Conservation (phyloP, 1,284 basidiomycete species). For the Tremellales sp. region DNA sequence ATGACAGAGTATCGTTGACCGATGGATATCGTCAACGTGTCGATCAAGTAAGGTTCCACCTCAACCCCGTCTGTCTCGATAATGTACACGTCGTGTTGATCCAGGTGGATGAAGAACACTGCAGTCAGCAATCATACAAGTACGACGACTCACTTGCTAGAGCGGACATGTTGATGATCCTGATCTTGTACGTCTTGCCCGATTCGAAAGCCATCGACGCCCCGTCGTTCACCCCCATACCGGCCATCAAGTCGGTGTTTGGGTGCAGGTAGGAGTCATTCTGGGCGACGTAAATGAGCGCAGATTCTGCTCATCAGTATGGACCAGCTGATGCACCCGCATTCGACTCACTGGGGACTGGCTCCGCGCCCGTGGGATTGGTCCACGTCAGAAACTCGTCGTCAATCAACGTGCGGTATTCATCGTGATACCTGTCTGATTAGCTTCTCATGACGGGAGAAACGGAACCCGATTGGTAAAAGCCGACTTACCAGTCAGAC, state of each 20-base stretch:
- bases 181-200: constrained; percentile 64
- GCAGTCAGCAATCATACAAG: not conserved
- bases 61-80: constrained; percentile 89
- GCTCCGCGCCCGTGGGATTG: constrained; percentile 80
- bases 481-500: constrained; percentile 73
- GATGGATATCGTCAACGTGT: constrained; percentile 67
- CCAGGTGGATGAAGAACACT: constrained; percentile 81
- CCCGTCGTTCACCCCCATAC: constrained; percentile 71
- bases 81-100: constrained; percentile 84
- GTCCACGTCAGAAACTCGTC: constrained; percentile 65
- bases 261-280: constrained; percentile 63
- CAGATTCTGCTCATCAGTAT: constrained; percentile 58
- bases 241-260: constrained; percentile 43
- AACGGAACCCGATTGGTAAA: not conserved
- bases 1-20: constrained; percentile 91
- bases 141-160: constrained; percentile 36
- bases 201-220: constrained; percentile 75
- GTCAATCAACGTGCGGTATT: constrained; percentile 60
- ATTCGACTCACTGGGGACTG: constrained; percentile 62
- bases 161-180: constrained; percentile 72
- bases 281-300: constrained; percentile 74
- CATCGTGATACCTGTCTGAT: constrained; percentile 54
- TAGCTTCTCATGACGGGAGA: too few species aligned
- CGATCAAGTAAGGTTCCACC: constrained; percentile 64
- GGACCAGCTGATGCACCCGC: not conserved